These are phyloP conservation scores for Chalara sp. DNA, from an alignment of 2,329 filamentous ascomycete genomes.

Conservation along the genomic window DNA sequence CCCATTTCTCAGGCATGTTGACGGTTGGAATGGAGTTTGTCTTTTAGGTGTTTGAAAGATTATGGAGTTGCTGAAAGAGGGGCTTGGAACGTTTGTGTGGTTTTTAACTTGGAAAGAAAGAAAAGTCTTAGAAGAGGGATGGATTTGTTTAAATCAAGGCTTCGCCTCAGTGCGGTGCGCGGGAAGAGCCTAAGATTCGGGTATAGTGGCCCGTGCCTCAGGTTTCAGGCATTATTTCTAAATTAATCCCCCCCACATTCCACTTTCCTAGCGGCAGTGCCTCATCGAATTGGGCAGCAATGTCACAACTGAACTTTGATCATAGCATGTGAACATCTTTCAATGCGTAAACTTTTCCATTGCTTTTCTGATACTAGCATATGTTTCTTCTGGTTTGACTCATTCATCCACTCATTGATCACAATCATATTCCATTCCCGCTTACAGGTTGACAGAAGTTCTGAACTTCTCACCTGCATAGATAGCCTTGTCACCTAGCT, in stretches of 20 bases:
- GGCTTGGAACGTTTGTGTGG: too few relatives aligned
- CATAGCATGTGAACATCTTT: too few relatives aligned
- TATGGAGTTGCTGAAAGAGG: not conserved
- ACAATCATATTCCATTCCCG: not conserved
- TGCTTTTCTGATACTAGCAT: constrained; percentile 1
- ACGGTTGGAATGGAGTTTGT: not conserved
- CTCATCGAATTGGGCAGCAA: too few relatives aligned
- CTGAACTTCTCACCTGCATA: constrained; percentile 93
- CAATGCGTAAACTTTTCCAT: not conserved
- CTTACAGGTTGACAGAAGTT: constrained; percentile 82
- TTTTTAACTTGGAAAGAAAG: not conserved
- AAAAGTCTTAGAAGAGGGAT: not conserved
- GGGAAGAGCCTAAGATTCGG: too few relatives aligned
- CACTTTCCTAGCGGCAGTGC: too few relatives aligned
- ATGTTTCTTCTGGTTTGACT: constrained; percentile 4
- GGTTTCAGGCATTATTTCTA: too few relatives aligned
- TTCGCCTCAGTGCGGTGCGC: too few relatives aligned
- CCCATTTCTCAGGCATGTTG: constrained; percentile 29
- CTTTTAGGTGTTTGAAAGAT: not conserved
- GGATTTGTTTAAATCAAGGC: not conserved
- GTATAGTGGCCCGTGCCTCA: too few relatives aligned
- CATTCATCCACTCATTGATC: constrained; percentile 8
- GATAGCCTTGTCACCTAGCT: constrained; percentile 85
- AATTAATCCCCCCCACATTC: too few relatives aligned
- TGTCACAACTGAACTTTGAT: too few relatives aligned